phyloP scores from a whole-genome alignment of 2,329 filamentous ascomycete species.

The Dothistroma pini region DNA sequence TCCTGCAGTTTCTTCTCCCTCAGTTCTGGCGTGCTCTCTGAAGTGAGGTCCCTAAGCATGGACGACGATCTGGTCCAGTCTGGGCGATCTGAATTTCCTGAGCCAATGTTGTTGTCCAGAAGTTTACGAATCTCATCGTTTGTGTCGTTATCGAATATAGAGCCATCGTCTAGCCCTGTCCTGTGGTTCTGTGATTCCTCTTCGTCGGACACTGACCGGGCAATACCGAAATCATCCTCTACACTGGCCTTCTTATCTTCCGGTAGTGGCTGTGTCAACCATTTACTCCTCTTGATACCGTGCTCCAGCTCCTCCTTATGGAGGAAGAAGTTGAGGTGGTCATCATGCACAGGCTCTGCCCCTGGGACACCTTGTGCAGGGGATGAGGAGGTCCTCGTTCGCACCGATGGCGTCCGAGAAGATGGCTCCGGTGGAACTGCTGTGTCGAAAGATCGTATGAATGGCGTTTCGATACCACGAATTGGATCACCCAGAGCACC shows the following conservation, averaged over 20 bases:
- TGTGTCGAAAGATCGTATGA: constrained; percentile 75
- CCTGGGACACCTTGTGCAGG: constrained; percentile 15
- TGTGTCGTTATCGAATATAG: background rate
- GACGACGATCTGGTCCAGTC: constrained; percentile 10
- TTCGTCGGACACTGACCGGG: background rate
- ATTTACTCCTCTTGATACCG: constrained; percentile 64
- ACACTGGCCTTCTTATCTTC: background rate
- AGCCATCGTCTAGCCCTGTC: background rate
- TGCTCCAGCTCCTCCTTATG: constrained; percentile 62
- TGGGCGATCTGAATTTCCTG: constrained; percentile 6
- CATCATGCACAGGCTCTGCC: constrained; percentile 29
- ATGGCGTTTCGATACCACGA: constrained; percentile 73
- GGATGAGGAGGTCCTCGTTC: constrained; percentile 10
- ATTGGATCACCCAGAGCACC: constrained; percentile 71
- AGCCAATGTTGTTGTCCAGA: background rate
- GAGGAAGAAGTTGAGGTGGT: constrained; percentile 72
- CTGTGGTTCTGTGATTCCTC: background rate
- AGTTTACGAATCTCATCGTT: constrained; percentile 3
- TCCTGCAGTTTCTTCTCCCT: constrained; percentile 33
- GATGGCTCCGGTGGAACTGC: constrained; percentile 41
- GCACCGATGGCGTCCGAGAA: constrained; percentile 22
- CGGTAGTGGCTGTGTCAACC: constrained; percentile 41
- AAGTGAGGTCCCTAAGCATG: constrained; percentile 9
- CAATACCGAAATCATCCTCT: background rate
- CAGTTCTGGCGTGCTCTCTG: constrained; percentile 46